Evolutionary conservation across 2,329 filamentous ascomycete genomes (phyloP).

Genomic region (Paecilomyces dactylethromorphus): DNA sequence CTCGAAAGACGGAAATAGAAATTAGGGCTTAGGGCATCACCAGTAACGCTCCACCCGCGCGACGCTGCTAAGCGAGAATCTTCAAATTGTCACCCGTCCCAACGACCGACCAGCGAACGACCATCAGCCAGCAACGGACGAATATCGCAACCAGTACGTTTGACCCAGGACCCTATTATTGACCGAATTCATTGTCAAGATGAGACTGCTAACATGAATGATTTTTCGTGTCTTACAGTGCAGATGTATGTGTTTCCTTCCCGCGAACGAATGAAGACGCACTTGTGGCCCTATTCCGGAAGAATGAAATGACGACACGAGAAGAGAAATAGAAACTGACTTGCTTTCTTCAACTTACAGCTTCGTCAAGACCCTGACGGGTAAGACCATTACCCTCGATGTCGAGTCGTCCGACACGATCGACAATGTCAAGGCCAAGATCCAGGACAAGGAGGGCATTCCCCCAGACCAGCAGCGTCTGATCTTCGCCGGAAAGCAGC

Average conservation of each 20-base stretch:
- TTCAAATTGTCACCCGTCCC: conserved; percentile 32
- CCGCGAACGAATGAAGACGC: conserved; percentile 17
- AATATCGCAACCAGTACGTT: conserved; percentile 43
- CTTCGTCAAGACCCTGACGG: conserved; percentile 99
- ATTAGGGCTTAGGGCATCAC: conserved; percentile 36
- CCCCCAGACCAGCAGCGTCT: conserved; percentile 96
- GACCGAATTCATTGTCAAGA: conserved; percentile 5
- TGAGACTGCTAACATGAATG: conserved; percentile 41
- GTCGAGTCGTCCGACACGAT: conserved; percentile 98
- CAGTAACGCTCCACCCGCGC: conserved; percentile 14
- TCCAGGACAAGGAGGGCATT: conserved; percentile 99
- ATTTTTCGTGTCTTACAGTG: conserved; percentile 52
- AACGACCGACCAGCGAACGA: conserved; percentile 29
- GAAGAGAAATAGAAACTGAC: conserved; percentile 17
- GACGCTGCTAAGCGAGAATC: conserved; percentile 39
- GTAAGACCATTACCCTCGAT: conserved; percentile 99
- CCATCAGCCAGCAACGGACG: conserved; percentile 32
- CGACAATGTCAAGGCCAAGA: conserved; percentile 99
- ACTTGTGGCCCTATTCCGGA: conserved; percentile 2
- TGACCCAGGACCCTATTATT: conserved; percentile 5
- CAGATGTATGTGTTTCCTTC: conserved; percentile 67
- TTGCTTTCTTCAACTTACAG: conserved; percentile 41
- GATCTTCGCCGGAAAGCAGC: conserved; percentile 98
- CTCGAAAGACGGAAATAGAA: conserved; percentile 8
- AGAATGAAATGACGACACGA: conserved; percentile 8